Evolutionary conservation across 371 early-diverging fungal species (phyloP), one percentile per base, ranked within the genome.

Genomic region (Sporodiniella umbellata): DNA sequence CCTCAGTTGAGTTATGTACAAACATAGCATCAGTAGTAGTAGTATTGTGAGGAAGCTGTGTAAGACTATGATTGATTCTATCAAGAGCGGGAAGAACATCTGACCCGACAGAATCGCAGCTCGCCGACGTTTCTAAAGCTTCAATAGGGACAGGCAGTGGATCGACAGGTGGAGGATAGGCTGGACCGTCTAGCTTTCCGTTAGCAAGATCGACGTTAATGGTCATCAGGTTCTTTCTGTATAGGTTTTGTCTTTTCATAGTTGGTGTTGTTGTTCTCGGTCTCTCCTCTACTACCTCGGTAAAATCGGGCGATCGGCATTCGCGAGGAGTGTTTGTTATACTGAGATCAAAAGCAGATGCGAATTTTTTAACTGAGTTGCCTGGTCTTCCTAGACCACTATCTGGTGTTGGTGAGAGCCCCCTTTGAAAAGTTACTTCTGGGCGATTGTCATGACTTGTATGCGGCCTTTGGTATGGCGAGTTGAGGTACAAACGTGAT

Each of bases 281-380:
- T 21, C 62, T 30, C 22, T 62, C 62, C 15, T 53, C 56, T 8
- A 25, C 30, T 33, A 24, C 17, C 3, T 54, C 47, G 7, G 30
- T 17, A 14, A 8, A 4, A 18, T 30, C 25, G 10, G n/a, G n/a
- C 22, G 44, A 25, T 12, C 33, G 19, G 6, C 43, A 21, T 12
- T 53, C 61, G 24, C 35, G 44, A 2, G 65, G 54, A 8, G 30
- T 12, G 21, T 18, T 12, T 19, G 21, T 19, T 3, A 42, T 51
- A 33, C 62, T 61, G 12, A 65, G 52, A 31, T 65, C 66, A 33
- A 58, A 39, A 23, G 66, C 61, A 15, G 66, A 65, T 4, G 66
- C 66, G 49, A 54, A 61, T 5, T 57, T 57, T 30, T 54, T 49
- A 2, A 46, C 18, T 17, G 33, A 33, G 4, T 8, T 28, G 31